Evolutionary conservation across 306 rosid genomes (phyloP).

Genomic region (Castanopsis chinensis): DNA sequence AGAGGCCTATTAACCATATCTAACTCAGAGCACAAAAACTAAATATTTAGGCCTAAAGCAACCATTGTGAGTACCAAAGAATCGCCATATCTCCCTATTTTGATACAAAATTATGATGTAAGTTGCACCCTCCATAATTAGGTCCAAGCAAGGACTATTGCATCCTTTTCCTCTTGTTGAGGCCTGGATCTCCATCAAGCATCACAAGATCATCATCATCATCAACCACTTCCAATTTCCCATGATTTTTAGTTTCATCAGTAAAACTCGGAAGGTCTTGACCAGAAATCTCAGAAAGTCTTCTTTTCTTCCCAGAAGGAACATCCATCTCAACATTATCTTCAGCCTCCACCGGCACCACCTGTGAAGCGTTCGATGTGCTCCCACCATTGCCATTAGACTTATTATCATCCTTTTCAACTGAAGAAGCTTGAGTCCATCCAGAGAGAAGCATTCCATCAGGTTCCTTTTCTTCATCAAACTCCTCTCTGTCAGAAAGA

Average conservation of each 20-base stretch:
- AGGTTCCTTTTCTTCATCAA: slow-evolving; percentile 98
- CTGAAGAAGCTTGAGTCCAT: slow-evolving; percentile 65
- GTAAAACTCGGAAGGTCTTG: slow-evolving; percentile 23
- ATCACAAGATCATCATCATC: slow-evolving; percentile 69
- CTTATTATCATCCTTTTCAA: slow-evolving; percentile 48
- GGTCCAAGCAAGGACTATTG: slow-evolving; percentile 36
- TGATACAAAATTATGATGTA: slow-evolving; percentile 63
- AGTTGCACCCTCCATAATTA: slow-evolving; percentile 22
- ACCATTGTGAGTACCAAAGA: slow-evolving; percentile 54
- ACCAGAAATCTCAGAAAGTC: slow-evolving; percentile 38
- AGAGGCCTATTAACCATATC: slow-evolving; percentile 21
- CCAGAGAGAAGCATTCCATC: slow-evolving; percentile 92
- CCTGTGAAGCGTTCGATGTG: slow-evolving; percentile 36
- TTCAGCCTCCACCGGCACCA: slow-evolving; percentile 29
- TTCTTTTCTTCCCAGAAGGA: slow-evolving; percentile 56
- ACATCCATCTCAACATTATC: slow-evolving; percentile 36
- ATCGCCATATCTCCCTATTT: slow-evolving; percentile 57
- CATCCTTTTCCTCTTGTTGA: slow-evolving; percentile 63
- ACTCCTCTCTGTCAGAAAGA: slow-evolving; percentile 66
- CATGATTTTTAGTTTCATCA: slow-evolving; percentile 32
- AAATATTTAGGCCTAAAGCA: slow-evolving; percentile 41
- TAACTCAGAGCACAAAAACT: slow-evolving; percentile 39
- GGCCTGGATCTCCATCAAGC: slow-evolving; percentile 46
- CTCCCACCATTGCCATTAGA: slow-evolving; percentile 55
- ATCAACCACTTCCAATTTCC: slow-evolving; percentile 57